A percentile compares a stretch with the other conserved stretches of the same genome.
Evolutionary conservation across 768 basidiomycete genomes (phyloP).

Genomic region (Stropharia rugosoannulata): DNA sequence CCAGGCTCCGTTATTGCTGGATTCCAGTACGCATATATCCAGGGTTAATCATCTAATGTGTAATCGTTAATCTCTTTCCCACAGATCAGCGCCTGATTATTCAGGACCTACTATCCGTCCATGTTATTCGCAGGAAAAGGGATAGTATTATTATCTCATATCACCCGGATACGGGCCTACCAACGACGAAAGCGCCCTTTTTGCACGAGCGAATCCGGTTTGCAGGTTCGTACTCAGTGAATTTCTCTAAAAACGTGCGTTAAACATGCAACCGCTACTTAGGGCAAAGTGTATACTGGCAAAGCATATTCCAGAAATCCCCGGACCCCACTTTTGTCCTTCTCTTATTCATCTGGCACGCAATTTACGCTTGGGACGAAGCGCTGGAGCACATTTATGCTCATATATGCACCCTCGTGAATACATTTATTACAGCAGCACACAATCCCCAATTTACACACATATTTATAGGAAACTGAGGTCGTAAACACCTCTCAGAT

Average conservation of each 20-base stretch:
- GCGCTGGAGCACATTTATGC: constrained; percentile 51
- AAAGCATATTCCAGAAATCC: constrained; percentile 36
- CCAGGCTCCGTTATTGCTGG: constrained; percentile 24
- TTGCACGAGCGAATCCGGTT: constrained; percentile 46
- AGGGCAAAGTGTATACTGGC: constrained; percentile 49
- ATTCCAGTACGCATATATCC: constrained; percentile 18
- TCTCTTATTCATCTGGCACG: constrained; percentile 55
- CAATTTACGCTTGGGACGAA: constrained; percentile 63
- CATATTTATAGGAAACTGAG: constrained; percentile 10
- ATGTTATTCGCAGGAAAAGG: constrained; percentile 39
- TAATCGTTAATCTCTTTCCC: background rate
- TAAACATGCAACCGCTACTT: background rate
- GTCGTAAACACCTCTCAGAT: constrained; percentile 21
- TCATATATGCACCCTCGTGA: constrained; percentile 48
- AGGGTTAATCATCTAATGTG: background rate
- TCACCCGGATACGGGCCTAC: constrained; percentile 33
- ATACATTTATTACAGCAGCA: constrained; percentile 7
- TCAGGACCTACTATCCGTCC: constrained; percentile 47
- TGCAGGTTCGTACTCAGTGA: constrained; percentile 31
- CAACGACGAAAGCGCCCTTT: constrained; percentile 37
- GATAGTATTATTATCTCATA: constrained; percentile 48
- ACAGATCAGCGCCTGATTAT: constrained; percentile 33
- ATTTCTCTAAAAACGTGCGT: background rate
- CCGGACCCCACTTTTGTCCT: constrained; percentile 56
- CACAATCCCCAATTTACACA: background rate